A percentile compares a stretch with the other conserved stretches of the same genome.
These are phyloP conservation scores for Elsinoe arachidis DNA, from an alignment of 2,329 filamentous ascomycete genomes.

Conservation along the genomic window DNA sequence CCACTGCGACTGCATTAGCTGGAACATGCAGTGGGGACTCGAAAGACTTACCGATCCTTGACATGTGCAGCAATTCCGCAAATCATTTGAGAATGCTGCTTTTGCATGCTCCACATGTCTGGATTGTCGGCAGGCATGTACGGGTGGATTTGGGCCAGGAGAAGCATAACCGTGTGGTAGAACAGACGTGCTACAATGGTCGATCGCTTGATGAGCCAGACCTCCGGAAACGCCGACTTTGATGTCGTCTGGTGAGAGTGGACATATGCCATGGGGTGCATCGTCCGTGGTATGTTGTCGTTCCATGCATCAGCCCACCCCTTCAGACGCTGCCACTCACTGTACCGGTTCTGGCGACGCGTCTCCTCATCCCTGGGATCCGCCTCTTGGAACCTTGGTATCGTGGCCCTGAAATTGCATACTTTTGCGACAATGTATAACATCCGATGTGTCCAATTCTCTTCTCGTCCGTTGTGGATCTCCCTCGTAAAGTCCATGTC, in stretches of 20 bases:
- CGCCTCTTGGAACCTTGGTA: constrained; percentile 51
- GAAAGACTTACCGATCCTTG: constrained; percentile 53
- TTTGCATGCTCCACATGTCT: constrained; percentile 62
- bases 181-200: constrained; percentile 76
- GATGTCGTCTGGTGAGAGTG: constrained; percentile 57
- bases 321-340: constrained; percentile 75
- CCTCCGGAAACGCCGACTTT: constrained; percentile 72
- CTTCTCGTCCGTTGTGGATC: constrained; percentile 57
- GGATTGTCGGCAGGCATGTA: constrained; percentile 50
- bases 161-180: constrained; percentile 77
- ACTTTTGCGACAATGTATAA: constrained; percentile 83
- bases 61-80: constrained; percentile 84
- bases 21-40: not conserved
- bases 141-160: constrained; percentile 74
- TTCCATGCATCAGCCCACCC: constrained; percentile 79
- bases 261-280: constrained; percentile 77
- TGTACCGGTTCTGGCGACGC: constrained; percentile 54
- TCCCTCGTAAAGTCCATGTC: constrained; percentile 62
- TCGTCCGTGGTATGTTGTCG: constrained; percentile 66
- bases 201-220: constrained; percentile 79
- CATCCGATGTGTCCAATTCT: constrained; percentile 81
- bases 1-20: constrained; percentile 38
- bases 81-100: constrained; percentile 71
- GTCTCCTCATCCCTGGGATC: constrained; percentile 56
- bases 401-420: constrained; percentile 70